Conservation (phyloP, 352 stramenopile genomes). For the Pythium brachiatum region DNA sequence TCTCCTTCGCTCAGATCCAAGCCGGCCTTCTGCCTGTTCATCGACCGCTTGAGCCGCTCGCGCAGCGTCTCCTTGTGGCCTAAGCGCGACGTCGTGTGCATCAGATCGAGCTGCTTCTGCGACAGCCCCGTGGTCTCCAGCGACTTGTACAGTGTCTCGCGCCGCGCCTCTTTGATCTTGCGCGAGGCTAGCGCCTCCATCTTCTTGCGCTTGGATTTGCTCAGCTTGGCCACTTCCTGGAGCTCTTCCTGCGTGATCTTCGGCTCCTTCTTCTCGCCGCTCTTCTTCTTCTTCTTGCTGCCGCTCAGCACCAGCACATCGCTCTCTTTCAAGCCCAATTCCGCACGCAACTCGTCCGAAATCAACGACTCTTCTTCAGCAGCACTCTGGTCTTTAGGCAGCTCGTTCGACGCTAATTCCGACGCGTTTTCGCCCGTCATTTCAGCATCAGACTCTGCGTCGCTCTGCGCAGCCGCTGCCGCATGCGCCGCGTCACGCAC, state of each 20-base stretch:
- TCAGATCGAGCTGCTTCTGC: slow-evolving; percentile 61
- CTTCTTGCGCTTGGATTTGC: slow-evolving; percentile 83
- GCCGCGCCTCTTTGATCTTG: slow-evolving; percentile 76
- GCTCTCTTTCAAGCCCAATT: slow-evolving; percentile 57
- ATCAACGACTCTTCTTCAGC: slow-evolving; percentile 35
- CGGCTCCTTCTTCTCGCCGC: slow-evolving; percentile 41
- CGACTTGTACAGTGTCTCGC: slow-evolving; percentile 80
- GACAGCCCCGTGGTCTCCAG: slow-evolving; percentile 58
- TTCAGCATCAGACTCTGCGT: slow-evolving; percentile 13
- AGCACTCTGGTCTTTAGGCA: background rate
- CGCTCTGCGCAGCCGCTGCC: slow-evolving; percentile 11
- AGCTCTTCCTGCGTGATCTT: slow-evolving; percentile 56
- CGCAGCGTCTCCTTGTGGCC: slow-evolving; percentile 82
- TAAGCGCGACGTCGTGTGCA: slow-evolving; percentile 74
- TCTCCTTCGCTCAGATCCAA: slow-evolving; percentile 50
- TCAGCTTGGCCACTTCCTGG: slow-evolving; percentile 63
- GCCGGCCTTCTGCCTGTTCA: slow-evolving; percentile 76
- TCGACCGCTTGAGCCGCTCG: slow-evolving; percentile 70
- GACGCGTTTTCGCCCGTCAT: background rate
- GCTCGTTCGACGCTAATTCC: slow-evolving; percentile 21
- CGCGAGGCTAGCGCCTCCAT: slow-evolving; percentile 66
- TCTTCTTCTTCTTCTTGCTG: slow-evolving; percentile 50
- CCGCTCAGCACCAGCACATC: slow-evolving; percentile 64
- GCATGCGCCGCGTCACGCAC: slow-evolving; percentile 19
- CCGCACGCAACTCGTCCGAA: slow-evolving; percentile 59